These are phyloP conservation scores for Cajanus cajan DNA, from an alignment of 306 rosid species.

Conservation along the genomic window DNA sequence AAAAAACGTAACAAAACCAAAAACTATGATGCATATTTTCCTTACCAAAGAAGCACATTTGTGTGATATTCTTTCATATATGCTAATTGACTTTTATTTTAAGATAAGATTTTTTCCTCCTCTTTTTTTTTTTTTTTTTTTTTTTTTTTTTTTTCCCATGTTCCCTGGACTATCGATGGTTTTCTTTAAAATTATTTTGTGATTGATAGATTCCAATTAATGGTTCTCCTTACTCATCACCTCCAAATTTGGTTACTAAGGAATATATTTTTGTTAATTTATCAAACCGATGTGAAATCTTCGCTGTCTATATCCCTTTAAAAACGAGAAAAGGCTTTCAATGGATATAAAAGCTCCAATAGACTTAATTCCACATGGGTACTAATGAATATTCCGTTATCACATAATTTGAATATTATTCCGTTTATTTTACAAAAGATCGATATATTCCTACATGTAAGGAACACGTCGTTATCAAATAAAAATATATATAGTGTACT, in stretches of 20 bases:
- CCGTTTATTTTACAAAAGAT: not conserved
- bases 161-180: not conserved
- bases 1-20: not conserved
- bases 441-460: not conserved
- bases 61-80: conserved; percentile 4
- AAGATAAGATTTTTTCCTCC: not conserved
- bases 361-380: not conserved
- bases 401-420: not conserved
- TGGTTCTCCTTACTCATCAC: not conserved
- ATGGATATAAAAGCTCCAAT: not conserved
- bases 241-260: not conserved
- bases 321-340: not conserved
- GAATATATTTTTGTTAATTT: not conserved
- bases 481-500: not conserved
- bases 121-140: too few relatives aligned
- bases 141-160: not conserved
- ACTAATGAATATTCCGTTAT: not conserved
- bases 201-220: not conserved
- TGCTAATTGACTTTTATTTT: not conserved
- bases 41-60: not conserved
- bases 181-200: not conserved
- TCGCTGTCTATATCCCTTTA: not conserved
- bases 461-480: not conserved
- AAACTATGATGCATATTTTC: not conserved
- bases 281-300: not conserved